These are phyloP conservation scores for Penicillium roqueforti DNA, from an alignment of 495 filamentous ascomycete species.

Conservation along the genomic window DNA sequence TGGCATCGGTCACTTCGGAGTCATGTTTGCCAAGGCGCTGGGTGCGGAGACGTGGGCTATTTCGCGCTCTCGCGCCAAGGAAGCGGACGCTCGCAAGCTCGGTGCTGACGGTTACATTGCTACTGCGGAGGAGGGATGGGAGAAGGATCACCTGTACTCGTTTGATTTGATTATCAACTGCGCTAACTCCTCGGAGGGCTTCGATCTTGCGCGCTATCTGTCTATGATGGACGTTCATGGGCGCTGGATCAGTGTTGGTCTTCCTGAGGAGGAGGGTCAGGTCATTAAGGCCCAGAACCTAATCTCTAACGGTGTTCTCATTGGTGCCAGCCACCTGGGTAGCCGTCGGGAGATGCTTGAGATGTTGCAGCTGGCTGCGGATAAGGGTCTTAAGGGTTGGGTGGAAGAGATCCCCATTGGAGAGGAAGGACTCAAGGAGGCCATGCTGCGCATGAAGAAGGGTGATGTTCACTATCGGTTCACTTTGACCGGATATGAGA, in stretches of 20 bases:
- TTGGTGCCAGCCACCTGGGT: slow-evolving; percentile 79
- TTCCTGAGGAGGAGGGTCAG: slow-evolving; percentile 77
- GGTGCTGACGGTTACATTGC: slow-evolving; percentile 73
- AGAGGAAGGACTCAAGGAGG: slow-evolving; percentile 62
- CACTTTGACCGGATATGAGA: slow-evolving; percentile 61
- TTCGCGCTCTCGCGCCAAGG: slow-evolving; percentile 62
- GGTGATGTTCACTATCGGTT: slow-evolving; percentile 69
- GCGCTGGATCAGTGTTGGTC: slow-evolving; percentile 74
- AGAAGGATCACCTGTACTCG: slow-evolving; percentile 44
- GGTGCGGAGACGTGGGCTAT: slow-evolving; percentile 70
- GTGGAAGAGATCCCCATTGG: slow-evolving; percentile 73
- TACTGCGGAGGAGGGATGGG: slow-evolving; percentile 65
- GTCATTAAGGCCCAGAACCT: slow-evolving; percentile 73
- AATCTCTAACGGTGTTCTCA: slow-evolving; percentile 69
- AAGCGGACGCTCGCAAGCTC: slow-evolving; percentile 61
- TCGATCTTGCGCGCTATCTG: slow-evolving; percentile 68
- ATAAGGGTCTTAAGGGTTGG: slow-evolving; percentile 78
- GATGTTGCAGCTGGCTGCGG: slow-evolving; percentile 78
- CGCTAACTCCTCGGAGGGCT: slow-evolving; percentile 63
- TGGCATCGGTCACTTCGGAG: slow-evolving; percentile 70
- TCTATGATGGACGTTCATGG: slow-evolving; percentile 79
- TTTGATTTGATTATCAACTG: slow-evolving; percentile 75
- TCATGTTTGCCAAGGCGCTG: slow-evolving; percentile 67
- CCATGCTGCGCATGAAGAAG: slow-evolving; percentile 62
- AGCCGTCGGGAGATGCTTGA: slow-evolving; percentile 72